These are phyloP conservation scores for Poa annua DNA, from an alignment of 176 grass and related monocot species.

Conservation along the genomic window DNA sequence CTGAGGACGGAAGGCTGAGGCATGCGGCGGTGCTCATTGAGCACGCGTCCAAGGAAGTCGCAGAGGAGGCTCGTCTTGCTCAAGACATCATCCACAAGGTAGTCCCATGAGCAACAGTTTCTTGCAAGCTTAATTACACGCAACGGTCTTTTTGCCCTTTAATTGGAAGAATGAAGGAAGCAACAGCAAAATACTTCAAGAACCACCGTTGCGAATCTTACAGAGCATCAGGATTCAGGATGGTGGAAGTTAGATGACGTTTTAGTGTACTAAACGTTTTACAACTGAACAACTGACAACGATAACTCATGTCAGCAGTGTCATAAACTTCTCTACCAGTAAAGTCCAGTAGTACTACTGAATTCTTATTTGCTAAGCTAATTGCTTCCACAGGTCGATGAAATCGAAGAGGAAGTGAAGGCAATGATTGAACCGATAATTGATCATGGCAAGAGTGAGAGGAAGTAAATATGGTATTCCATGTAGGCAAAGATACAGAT, in stretches of 20 bases:
- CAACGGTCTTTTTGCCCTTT: background rate
- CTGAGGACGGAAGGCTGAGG: conserved; percentile 49
- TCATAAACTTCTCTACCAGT: background rate
- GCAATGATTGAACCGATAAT: conserved; percentile 37
- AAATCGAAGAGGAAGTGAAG: conserved; percentile 61
- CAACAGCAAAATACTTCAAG: background rate
- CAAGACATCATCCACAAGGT: conserved; percentile 74
- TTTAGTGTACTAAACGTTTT: too few relatives aligned
- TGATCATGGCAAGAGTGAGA: conserved; percentile 27
- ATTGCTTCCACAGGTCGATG: conserved; percentile 42
- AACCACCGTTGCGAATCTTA: too few relatives aligned
- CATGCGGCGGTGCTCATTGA: conserved; percentile 49
- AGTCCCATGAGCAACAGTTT: background rate
- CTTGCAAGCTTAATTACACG: background rate
- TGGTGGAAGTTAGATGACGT: too few relatives aligned
- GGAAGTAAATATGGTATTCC: background rate
- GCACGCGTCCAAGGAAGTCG: conserved; percentile 56
- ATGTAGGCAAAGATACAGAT: background rate
- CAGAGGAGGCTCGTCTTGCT: conserved; percentile 62
- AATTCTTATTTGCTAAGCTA: background rate
- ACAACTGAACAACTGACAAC: background rate
- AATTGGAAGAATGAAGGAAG: background rate
- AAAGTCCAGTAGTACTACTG: background rate
- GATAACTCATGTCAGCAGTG: background rate
- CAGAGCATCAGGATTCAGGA: too few relatives aligned